Conservation (phyloP, 495 filamentous ascomycete species). For the Staphylotrichum longicolle region DNA sequence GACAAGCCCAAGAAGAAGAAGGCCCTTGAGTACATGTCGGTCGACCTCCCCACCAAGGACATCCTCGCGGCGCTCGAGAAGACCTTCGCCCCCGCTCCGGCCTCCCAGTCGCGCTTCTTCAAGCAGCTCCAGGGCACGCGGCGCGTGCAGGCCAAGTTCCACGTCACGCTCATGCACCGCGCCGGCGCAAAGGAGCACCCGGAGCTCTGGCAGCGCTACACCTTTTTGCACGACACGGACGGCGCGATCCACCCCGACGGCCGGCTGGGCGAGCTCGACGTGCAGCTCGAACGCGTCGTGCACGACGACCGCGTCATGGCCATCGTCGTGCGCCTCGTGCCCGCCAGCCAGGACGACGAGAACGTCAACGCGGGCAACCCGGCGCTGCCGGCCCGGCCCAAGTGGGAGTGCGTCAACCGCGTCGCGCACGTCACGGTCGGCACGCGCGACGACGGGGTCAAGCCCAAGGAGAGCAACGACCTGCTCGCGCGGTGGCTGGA, state of each 20-base stretch:
- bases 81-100: slow-evolving; percentile 54
- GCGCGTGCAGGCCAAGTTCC: slow-evolving; percentile 81
- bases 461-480: slow-evolving; percentile 92
- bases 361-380: slow-evolving; percentile 35
- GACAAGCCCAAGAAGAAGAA: slow-evolving; percentile 47
- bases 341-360: slow-evolving; percentile 20
- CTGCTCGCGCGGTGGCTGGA: slow-evolving; percentile 68
- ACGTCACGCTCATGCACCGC: slow-evolving; percentile 90
- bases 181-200: slow-evolving; percentile 55
- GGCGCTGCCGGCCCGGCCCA: slow-evolving; percentile 16
- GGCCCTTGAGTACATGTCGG: slow-evolving; percentile 76
- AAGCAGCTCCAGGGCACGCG: slow-evolving; percentile 66
- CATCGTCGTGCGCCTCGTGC: slow-evolving; percentile 68
- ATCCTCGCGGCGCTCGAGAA: slow-evolving; percentile 63
- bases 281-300: slow-evolving; percentile 60
- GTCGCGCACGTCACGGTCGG: slow-evolving; percentile 90
- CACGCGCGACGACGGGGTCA: slow-evolving; percentile 66
- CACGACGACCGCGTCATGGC: slow-evolving; percentile 86
- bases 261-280: slow-evolving; percentile 47
- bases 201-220: slow-evolving; percentile 70
- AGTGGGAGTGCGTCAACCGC: slow-evolving; percentile 69
- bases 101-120: slow-evolving; percentile 62
- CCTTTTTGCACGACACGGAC: slow-evolving; percentile 44
- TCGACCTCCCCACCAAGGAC: slow-evolving; percentile 58
- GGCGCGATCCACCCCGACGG: slow-evolving; percentile 35